A percentile compares a stretch with the other conserved stretches of the same genome.
Evolutionary conservation across 1,284 basidiomycete genomes (phyloP).

Genomic region (Taiwanofungus camphoratus): DNA sequence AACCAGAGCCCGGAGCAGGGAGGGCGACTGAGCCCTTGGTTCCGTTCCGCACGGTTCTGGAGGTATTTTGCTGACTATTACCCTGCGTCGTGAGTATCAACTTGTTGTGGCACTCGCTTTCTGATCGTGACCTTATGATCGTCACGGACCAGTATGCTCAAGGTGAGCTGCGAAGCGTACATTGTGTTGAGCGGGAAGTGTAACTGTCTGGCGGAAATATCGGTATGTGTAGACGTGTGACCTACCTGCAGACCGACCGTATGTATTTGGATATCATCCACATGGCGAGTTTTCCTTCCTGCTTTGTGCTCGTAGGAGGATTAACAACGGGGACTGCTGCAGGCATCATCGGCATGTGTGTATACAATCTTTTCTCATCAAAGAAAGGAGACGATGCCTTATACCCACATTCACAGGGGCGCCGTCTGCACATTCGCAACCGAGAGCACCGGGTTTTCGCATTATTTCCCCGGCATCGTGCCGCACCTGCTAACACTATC

Average conservation of each 20-base stretch:
- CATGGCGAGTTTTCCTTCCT: conserved; percentile 59
- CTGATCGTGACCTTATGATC: not conserved
- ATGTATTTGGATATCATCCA: conserved; percentile 97
- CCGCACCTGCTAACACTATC: conserved; percentile 91
- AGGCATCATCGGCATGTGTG: conserved; percentile 91
- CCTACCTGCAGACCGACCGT: conserved; percentile 85
- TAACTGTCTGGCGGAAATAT: too few species aligned
- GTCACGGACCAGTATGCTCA: conserved; percentile 43
- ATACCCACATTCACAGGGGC: conserved; percentile 50
- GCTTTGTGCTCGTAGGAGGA: not conserved
- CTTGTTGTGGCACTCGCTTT: not conserved
- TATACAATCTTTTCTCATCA: conserved; percentile 7
- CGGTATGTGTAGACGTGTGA: conserved; percentile 64
- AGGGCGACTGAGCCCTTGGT: conserved; percentile 75
- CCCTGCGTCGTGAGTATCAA: conserved; percentile 71
- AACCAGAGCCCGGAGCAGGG: conserved; percentile 79
- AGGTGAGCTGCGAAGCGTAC: conserved; percentile 45
- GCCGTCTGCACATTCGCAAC: conserved; percentile 93
- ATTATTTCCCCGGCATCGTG: conserved; percentile 84
- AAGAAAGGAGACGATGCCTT: not conserved
- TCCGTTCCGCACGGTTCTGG: conserved; percentile 71
- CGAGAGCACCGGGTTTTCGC: conserved; percentile 92
- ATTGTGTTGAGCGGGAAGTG: not conserved
- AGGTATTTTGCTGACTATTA: conserved; percentile 90
- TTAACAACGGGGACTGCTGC: not conserved